Evolutionary conservation across 2,329 filamentous ascomycete genomes (phyloP).

Genomic region (Hymenoscyphus fructigenus): DNA sequence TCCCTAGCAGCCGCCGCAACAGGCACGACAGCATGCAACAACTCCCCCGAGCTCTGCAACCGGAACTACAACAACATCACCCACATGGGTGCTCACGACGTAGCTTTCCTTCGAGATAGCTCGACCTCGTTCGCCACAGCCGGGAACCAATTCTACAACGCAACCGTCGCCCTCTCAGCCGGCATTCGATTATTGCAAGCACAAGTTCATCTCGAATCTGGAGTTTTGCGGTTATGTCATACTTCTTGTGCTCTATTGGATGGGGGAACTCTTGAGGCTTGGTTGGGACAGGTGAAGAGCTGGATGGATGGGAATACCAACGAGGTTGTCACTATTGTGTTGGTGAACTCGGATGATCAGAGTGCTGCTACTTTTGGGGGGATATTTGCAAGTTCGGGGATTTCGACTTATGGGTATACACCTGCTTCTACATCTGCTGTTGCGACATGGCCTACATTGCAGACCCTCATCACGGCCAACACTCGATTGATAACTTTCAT

Average conservation of each 20-base stretch:
- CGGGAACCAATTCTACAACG: slow-evolving; percentile 57
- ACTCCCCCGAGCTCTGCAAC: slow-evolving; percentile 71
- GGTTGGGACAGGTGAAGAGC: slow-evolving; percentile 53
- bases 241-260: slow-evolving; percentile 56
- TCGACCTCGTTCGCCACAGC: slow-evolving; percentile 32
- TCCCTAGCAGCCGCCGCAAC: slow-evolving; percentile 27
- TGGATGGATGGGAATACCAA: slow-evolving; percentile 59
- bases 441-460: slow-evolving; percentile 67
- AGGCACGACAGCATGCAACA: slow-evolving; percentile 61
- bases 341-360: slow-evolving; percentile 61
- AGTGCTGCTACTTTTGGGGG: slow-evolving; percentile 52
- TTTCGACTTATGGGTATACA: slow-evolving; percentile 32
- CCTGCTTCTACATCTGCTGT: slow-evolving; percentile 37
- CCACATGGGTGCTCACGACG: slow-evolving; percentile 69
- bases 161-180: slow-evolving; percentile 58
- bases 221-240: slow-evolving; percentile 45
- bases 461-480: slow-evolving; percentile 59
- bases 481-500: slow-evolving; percentile 71
- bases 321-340: slow-evolving; percentile 62
- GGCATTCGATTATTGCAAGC: slow-evolving; percentile 67
- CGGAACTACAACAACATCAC: slow-evolving; percentile 74
- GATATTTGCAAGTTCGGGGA: slow-evolving; percentile 26
- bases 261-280: slow-evolving; percentile 56
- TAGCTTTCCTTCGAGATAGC: slow-evolving; percentile 43
- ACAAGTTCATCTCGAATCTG: slow-evolving; percentile 41